Percentiles rank a stretch among this genome's conserved stretches.
Evolutionary conservation across 345 rosid genomes (phyloP).

Genomic region (Arabis hirsuta): DNA sequence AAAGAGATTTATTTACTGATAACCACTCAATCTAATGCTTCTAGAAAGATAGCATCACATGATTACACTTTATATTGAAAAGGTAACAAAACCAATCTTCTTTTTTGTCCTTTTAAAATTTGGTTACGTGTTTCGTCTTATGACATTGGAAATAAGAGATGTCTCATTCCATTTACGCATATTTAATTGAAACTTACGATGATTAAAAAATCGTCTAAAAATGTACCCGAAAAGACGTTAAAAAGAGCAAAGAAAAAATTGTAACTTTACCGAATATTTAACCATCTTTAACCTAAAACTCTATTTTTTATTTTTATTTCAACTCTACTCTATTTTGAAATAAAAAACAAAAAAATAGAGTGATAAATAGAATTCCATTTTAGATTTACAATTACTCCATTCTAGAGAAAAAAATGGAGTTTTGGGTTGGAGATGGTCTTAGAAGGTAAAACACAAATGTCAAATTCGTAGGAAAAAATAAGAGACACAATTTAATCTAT

Average conservation of each 20-base stretch:
- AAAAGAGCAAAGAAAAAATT: not conserved
- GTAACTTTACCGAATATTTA: too few species aligned
- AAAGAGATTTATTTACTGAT: too few species aligned
- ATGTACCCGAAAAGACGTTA: too few species aligned
- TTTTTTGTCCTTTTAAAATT: not conserved
- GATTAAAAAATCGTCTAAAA: not conserved
- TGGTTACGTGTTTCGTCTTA: slow-evolving; percentile 20
- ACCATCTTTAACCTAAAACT: too few species aligned
- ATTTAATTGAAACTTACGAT: not conserved
- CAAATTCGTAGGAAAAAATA: too few species aligned
- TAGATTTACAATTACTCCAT: too few species aligned
- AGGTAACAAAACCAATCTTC: slow-evolving; percentile 14
- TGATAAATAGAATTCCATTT: too few species aligned
- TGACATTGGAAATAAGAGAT: slow-evolving; percentile 6
- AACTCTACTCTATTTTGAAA: too few species aligned
- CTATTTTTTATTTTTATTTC: too few species aligned
- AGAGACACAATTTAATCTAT: not conserved
- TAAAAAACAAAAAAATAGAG: too few species aligned
- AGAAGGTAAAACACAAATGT: not conserved
- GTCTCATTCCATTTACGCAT: slow-evolving; percentile 1
- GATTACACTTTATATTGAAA: slow-evolving; percentile 24
- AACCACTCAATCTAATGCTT: slow-evolving; percentile 22
- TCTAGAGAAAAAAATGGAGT: too few species aligned
- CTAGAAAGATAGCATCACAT: slow-evolving; percentile 32
- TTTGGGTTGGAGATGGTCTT: too few species aligned